Evolutionary conservation across 768 basidiomycete species (phyloP).

Genomic region (Tulasnella sp.): DNA sequence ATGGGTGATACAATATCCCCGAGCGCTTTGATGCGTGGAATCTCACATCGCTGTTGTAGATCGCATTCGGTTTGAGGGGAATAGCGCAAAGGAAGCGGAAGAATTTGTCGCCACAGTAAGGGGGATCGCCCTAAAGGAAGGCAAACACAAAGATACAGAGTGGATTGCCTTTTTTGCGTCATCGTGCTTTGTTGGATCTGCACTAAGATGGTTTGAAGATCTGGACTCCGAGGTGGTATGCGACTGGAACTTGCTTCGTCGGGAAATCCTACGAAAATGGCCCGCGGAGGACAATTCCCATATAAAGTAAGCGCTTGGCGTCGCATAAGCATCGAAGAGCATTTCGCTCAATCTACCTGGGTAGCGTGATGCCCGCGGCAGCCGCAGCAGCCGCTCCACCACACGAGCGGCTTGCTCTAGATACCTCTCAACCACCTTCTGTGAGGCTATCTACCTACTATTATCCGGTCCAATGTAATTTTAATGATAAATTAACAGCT

Average conservation of each 20-base stretch:
- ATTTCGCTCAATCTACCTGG: not conserved
- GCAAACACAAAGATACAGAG: not conserved
- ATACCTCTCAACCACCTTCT: not conserved
- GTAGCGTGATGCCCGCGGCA: not conserved
- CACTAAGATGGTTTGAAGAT: not conserved
- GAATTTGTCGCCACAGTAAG: not conserved
- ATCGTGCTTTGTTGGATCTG: not conserved
- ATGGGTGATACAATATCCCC: not conserved
- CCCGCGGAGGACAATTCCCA: not conserved
- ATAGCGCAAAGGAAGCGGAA: not conserved
- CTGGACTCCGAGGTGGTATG: not conserved
- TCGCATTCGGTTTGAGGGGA: not conserved
- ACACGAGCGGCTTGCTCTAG: not conserved
- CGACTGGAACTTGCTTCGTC: not conserved
- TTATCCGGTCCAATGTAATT: too few species aligned
- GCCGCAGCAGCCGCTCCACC: not conserved
- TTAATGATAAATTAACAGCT: too few species aligned
- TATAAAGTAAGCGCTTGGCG: not conserved
- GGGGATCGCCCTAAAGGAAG: not conserved
- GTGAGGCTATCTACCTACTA: too few species aligned
- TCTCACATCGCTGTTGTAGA: not conserved
- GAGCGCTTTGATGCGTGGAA: not conserved
- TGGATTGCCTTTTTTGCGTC: not conserved
- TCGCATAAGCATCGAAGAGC: not conserved
- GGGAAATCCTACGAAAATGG: not conserved